Evolutionary conservation across 208 protist species (phyloP).

Genomic region (Acanthamoeba castellanii): DNA sequence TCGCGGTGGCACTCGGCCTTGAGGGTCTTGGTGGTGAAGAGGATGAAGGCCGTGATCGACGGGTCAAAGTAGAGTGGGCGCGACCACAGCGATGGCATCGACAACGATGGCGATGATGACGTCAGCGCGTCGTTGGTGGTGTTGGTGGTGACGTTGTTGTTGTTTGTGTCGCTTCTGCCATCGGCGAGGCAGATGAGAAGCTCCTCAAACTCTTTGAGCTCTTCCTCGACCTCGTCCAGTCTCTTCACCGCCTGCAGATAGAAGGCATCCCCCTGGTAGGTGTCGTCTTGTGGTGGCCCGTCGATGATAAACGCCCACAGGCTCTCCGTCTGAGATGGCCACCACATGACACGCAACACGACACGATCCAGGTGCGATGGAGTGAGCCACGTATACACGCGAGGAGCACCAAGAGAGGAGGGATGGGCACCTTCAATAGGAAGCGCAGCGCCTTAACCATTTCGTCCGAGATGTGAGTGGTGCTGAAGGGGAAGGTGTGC

Average conservation of each 20-base stretch:
- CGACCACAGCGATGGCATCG: not conserved
- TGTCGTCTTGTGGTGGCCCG: not conserved
- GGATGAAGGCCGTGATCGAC: slow-evolving; percentile 3
- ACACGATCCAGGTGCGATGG: not conserved
- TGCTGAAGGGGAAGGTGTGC: not conserved
- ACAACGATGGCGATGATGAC: not conserved
- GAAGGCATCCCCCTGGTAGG: not conserved
- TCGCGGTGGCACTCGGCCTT: slow-evolving; percentile 45
- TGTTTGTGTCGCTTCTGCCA: not conserved
- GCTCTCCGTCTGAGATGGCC: not conserved
- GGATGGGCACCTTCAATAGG: not conserved
- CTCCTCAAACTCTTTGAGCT: slow-evolving; percentile 28
- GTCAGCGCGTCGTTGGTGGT: not conserved
- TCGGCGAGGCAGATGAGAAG: not conserved
- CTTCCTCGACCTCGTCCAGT: slow-evolving; percentile 12
- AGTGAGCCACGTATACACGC: not conserved
- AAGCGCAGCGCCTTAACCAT: not conserved
- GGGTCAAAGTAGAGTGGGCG: not conserved
- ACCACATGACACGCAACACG: not conserved
- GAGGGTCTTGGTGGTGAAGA: slow-evolving; percentile 19
- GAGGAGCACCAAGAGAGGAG: not conserved
- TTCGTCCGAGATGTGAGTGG: not conserved
- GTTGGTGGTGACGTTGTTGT: not conserved
- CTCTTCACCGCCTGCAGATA: not conserved
- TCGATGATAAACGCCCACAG: slow-evolving; percentile 41